Conservation (phyloP, 192 early-diverging fungal species). For the Coemansia sp. region DNA sequence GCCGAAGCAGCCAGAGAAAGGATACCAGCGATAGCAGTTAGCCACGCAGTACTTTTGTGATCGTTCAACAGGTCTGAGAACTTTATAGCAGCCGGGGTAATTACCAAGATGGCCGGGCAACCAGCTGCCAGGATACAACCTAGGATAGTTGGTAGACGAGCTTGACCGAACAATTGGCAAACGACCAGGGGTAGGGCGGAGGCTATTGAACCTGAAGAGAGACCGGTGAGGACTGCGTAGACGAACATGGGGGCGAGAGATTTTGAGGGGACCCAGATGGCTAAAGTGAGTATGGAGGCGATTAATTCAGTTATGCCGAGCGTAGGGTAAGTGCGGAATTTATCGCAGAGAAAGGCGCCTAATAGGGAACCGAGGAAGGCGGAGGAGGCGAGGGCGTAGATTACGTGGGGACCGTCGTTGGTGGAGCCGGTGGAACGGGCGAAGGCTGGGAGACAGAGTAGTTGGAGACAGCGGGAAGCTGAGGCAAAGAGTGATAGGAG, state of each 20-base stretch:
- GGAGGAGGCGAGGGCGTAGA: conserved; percentile 30
- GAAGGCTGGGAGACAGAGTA: conserved; percentile 32
- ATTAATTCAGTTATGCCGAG: conserved; percentile 29
- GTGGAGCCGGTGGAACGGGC: conserved; percentile 12
- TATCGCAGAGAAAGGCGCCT: conserved; percentile 23
- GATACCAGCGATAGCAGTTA: conserved; percentile 25
- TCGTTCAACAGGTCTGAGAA: conserved; percentile 15
- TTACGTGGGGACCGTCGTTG: conserved; percentile 6
- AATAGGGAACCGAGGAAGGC: conserved; percentile 13
- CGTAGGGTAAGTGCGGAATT: conserved; percentile 13
- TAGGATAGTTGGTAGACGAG: conserved; percentile 23
- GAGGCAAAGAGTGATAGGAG: conserved; percentile 22
- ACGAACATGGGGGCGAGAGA: conserved; percentile 24
- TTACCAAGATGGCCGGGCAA: conserved; percentile 16
- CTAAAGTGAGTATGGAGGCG: conserved; percentile 30
- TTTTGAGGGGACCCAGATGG: conserved; percentile 19
- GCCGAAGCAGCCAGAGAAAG: conserved; percentile 27
- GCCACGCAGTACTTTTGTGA: conserved; percentile 12
- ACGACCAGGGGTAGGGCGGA: conserved; percentile 21
- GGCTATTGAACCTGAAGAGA: conserved; percentile 21
- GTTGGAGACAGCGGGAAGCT: conserved; percentile 25
- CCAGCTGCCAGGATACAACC: conserved; percentile 22
- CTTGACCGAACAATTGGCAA: conserved; percentile 38
- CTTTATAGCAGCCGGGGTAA: conserved; percentile 21
- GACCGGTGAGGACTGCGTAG: conserved; percentile 30